A percentile compares a stretch with the other conserved stretches of the same genome.
These are phyloP conservation scores for Calycina marina DNA, from an alignment of 2,329 filamentous ascomycete genomes.

Conservation along the genomic window DNA sequence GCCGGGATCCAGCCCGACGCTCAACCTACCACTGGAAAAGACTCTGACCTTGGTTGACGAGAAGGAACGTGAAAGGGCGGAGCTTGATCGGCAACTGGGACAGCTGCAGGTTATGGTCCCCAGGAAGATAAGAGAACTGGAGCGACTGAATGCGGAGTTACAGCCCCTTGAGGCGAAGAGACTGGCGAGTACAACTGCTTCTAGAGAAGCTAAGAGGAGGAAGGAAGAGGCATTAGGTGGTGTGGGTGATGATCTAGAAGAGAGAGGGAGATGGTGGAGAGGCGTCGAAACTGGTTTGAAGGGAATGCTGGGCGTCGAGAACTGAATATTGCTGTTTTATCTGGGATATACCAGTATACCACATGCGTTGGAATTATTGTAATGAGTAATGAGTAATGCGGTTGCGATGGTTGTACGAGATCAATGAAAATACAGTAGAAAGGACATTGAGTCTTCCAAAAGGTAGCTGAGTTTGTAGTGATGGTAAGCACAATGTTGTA, in stretches of 20 bases:
- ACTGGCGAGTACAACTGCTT: constrained; percentile 48
- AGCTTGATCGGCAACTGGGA: constrained; percentile 49
- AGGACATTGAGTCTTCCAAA: too few species aligned
- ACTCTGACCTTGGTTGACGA: constrained; percentile 38
- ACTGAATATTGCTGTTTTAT: constrained; percentile 12
- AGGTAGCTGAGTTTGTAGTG: too few species aligned
- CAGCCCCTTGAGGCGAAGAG: constrained; percentile 53
- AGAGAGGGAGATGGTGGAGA: constrained; percentile 60
- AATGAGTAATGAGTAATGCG: too few species aligned
- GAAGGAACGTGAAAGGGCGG: constrained; percentile 34
- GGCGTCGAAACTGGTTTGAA: constrained; percentile 50
- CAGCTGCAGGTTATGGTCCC: constrained; percentile 45
- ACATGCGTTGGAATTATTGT: too few species aligned
- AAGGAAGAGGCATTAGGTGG: constrained; percentile 52
- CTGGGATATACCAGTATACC: constrained; percentile 1
- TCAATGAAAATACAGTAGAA: too few species aligned
- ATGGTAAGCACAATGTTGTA: too few species aligned
- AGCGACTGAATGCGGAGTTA: constrained; percentile 53
- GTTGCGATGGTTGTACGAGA: too few species aligned
- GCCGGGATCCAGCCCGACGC: constrained; percentile 28
- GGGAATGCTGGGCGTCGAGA: constrained; percentile 44
- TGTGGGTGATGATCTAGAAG: constrained; percentile 59
- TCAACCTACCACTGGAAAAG: constrained; percentile 42
- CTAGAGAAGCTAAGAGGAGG: constrained; percentile 54
- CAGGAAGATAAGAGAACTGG: constrained; percentile 51